Evolutionary conservation across 345 rosid species (phyloP).

Genomic region (Hibiscus tridactylites): DNA sequence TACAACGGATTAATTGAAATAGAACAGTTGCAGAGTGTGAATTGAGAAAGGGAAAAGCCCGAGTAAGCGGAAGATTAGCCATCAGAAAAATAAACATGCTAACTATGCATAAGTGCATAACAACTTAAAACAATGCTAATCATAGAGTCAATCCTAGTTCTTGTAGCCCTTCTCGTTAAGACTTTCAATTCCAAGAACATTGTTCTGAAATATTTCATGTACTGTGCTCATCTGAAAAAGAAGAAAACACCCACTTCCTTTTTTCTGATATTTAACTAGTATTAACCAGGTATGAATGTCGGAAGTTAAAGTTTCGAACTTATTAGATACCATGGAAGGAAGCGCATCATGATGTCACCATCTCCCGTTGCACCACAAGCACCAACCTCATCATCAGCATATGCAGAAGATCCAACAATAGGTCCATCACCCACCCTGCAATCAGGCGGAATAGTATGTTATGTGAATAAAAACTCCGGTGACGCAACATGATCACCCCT

Average conservation of each 20-base stretch:
- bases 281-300: background rate
- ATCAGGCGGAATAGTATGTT: conserved; percentile 7
- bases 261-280: background rate
- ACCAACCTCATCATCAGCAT: conserved; percentile 76
- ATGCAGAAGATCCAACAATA: conserved; percentile 80
- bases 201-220: background rate
- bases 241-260: background rate
- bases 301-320: background rate
- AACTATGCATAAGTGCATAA: background rate
- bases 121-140: background rate
- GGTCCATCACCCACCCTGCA: conserved; percentile 96
- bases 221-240: background rate
- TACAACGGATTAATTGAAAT: background rate
- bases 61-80: background rate
- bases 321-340: conserved; percentile 70
- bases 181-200: background rate
- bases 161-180: background rate
- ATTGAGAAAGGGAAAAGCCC: background rate
- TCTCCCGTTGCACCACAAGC: conserved; percentile 99
- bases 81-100: background rate
- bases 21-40: background rate
- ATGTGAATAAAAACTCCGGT: too few relatives aligned
- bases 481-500: too few relatives aligned
- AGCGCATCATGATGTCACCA: conserved; percentile 97
- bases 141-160: background rate